A percentile compares a stretch with the other conserved stretches of the same genome.
These are phyloP conservation scores for Nadsonia starkeyi-henricii DNA, from an alignment of 1,139 yeast genomes.

Conservation along the genomic window DNA sequence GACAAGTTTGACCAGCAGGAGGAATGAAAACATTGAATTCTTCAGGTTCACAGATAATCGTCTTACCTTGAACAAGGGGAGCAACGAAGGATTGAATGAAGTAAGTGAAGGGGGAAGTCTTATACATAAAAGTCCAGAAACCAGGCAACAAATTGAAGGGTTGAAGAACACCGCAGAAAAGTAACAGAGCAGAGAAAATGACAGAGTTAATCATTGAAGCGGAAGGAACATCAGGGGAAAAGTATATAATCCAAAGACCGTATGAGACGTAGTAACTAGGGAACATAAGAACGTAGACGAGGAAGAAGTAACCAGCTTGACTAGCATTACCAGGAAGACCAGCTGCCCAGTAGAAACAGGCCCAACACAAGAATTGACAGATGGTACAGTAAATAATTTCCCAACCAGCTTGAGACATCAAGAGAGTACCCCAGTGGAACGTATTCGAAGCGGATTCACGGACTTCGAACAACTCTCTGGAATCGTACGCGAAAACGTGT, in stretches of 20 bases:
- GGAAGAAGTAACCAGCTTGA: conserved; percentile 33
- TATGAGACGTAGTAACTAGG: conserved; percentile 32
- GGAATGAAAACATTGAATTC: conserved; percentile 39
- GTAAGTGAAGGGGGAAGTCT: conserved; percentile 42
- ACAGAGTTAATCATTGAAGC: conserved; percentile 32
- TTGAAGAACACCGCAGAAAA: conserved; percentile 49
- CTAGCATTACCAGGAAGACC: conserved; percentile 26
- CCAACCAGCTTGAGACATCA: conserved; percentile 27
- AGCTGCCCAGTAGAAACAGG: conserved; percentile 29
- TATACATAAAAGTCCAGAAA: conserved; percentile 43
- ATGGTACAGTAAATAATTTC: too few relatives aligned
- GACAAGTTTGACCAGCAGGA: conserved; percentile 36
- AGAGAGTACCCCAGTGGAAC: conserved; percentile 40
- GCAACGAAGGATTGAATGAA: conserved; percentile 35
- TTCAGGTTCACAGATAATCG: conserved; percentile 30
- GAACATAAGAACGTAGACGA: conserved; percentile 31
- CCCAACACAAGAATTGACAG: conserved; percentile 25
- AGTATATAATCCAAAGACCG: too few relatives aligned
- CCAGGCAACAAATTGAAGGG: conserved; percentile 34
- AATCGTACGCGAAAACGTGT: conserved; percentile 31
- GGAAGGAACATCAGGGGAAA: conserved; percentile 35
- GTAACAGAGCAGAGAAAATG: conserved; percentile 35
- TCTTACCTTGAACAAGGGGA: conserved; percentile 30
- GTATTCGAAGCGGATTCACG: conserved; percentile 50
- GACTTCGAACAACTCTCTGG: conserved; percentile 42